Percentiles rank a stretch among this genome's conserved stretches.
Conservation (phyloP, 495 filamentous ascomycete species). For the Aspergillus carlsbadensis region DNA sequence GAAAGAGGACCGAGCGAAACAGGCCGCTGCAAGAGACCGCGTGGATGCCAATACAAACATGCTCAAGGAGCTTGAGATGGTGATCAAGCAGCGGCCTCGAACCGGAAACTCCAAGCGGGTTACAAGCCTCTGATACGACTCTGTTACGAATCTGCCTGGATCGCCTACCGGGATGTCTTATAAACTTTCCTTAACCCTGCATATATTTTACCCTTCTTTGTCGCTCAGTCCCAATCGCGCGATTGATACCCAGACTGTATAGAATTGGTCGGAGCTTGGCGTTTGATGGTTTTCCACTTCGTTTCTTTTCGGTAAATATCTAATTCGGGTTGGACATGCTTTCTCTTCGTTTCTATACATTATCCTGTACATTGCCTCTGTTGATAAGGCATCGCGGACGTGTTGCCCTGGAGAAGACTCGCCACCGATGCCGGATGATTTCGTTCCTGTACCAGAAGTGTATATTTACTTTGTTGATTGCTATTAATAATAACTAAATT, state of each 20-base stretch:
- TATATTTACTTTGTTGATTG: not conserved
- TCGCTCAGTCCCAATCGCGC: constrained; percentile 12
- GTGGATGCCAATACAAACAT: constrained; percentile 79
- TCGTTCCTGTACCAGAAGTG: not conserved
- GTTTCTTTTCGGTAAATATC: not conserved
- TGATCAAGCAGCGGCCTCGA: constrained; percentile 72
- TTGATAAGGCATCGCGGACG: constrained; percentile 13
- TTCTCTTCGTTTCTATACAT: constrained; percentile 1
- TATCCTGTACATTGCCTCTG: constrained; percentile 1
- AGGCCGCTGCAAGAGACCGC: constrained; percentile 66
- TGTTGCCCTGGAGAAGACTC: too few relatives aligned
- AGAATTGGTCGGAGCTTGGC: constrained; percentile 40
- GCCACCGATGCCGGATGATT: not conserved
- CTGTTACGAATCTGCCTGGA: not conserved
- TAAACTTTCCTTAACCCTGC: constrained; percentile 9
- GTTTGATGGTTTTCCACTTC: constrained; percentile 23
- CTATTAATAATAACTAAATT: too few relatives aligned
- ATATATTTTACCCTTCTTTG: constrained; percentile 10
- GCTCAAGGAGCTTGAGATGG: constrained; percentile 87
- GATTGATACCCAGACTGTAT: constrained; percentile 44
- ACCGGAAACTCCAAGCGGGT: constrained; percentile 41
- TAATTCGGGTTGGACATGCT: constrained; percentile 4
- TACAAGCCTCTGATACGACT: constrained; percentile 42
- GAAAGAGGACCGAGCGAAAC: constrained; percentile 76
- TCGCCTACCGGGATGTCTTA: not conserved